These are phyloP conservation scores for Metarhizium humberi DNA, from an alignment of 2,329 filamentous ascomycete genomes.

Conservation along the genomic window DNA sequence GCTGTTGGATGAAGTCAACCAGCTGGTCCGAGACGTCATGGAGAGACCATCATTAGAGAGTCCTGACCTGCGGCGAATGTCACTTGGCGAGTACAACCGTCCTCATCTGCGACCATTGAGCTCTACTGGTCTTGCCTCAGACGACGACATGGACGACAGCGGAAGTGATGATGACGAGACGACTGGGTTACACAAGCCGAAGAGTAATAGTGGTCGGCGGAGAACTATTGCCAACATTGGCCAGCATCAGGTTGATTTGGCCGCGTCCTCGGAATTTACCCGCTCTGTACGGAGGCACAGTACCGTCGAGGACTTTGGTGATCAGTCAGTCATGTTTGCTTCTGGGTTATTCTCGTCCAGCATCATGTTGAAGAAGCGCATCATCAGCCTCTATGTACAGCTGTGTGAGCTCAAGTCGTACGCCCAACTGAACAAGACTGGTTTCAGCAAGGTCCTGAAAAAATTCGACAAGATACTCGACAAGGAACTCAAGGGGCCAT, in stretches of 20 bases:
- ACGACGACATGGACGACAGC: slow-evolving; percentile 46
- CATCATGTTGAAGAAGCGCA: slow-evolving; percentile 87
- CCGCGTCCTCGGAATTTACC: slow-evolving; percentile 50
- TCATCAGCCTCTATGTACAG: slow-evolving; percentile 79
- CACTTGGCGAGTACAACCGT: slow-evolving; percentile 15
- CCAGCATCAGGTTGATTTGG: slow-evolving; percentile 44
- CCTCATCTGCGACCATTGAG: slow-evolving; percentile 22
- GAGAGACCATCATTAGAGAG: slow-evolving; percentile 46
- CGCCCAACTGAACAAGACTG: slow-evolving; percentile 90
- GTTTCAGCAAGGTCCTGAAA: slow-evolving; percentile 92
- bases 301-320: slow-evolving; percentile 67
- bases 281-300: slow-evolving; percentile 53
- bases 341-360: slow-evolving; percentile 55
- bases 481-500: slow-evolving; percentile 65
- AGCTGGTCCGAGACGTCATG: slow-evolving; percentile 66
- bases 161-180: slow-evolving; percentile 56
- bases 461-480: slow-evolving; percentile 98
- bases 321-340: slow-evolving; percentile 58
- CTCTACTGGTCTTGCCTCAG: slow-evolving; percentile 34
- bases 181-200: slow-evolving; percentile 40
- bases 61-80: slow-evolving; percentile 24
- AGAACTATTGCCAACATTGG: slow-evolving; percentile 27
- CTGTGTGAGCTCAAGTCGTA: slow-evolving; percentile 94
- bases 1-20: slow-evolving; percentile 70
- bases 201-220: slow-evolving; percentile 28